A percentile compares a stretch with the other conserved stretches of the same genome.
Evolutionary conservation across 441 rosid genomes (phyloP).

Genomic region (Mallotus repandus): DNA sequence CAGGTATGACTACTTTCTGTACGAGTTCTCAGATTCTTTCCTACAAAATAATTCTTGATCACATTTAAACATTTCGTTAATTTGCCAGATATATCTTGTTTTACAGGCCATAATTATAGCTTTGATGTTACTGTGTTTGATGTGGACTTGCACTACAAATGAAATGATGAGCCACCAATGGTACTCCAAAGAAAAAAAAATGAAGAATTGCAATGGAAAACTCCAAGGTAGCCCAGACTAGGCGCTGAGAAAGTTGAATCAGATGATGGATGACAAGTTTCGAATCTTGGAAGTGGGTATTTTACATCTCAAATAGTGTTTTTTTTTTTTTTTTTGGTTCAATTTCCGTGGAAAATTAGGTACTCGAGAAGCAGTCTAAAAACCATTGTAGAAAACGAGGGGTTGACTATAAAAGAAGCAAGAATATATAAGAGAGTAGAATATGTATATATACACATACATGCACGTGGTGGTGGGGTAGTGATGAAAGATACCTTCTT

Average conservation of each 20-base stretch:
- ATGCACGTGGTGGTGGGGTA: conserved; percentile 23
- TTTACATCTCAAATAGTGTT: neutral
- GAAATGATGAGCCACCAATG: conserved; percentile 21
- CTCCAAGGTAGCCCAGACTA: neutral
- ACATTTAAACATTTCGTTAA: too few relatives aligned
- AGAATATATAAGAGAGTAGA: neutral
- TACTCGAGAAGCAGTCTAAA: conserved; percentile 5
- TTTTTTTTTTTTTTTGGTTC: neutral
- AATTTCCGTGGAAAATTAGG: neutral
- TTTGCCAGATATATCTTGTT: too few relatives aligned
- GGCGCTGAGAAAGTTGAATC: conserved; percentile 6
- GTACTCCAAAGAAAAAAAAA: neutral
- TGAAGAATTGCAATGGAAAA: neutral
- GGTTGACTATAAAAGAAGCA: conserved; percentile 3
- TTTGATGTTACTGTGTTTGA: neutral
- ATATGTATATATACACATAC: neutral
- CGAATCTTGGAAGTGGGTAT: neutral
- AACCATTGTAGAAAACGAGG: conserved; percentile 10
- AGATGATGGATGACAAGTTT: conserved; percentile 15
- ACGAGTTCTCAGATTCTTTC: neutral
- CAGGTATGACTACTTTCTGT: too few relatives aligned
- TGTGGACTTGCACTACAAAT: conserved; percentile 1
- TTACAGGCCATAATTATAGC: neutral
- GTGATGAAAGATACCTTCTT: conserved; percentile 2
- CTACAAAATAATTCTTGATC: neutral